These are phyloP conservation scores for Oryza coarctata DNA, from an alignment of 176 grass and related monocot species.

Conservation along the genomic window DNA sequence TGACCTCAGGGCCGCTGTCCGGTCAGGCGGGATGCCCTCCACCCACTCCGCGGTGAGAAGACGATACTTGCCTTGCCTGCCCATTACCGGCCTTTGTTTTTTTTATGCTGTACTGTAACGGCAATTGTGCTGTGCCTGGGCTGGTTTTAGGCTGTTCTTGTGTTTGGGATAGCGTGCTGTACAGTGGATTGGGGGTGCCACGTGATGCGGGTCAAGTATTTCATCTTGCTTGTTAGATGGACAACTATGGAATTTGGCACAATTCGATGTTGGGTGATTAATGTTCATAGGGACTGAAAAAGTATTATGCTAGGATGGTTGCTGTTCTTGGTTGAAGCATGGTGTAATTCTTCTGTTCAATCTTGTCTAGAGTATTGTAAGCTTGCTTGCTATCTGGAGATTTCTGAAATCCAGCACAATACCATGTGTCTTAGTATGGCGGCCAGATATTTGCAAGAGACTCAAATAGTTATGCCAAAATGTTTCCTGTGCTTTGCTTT, in stretches of 20 bases:
- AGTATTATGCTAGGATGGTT: background rate
- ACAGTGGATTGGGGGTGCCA: background rate
- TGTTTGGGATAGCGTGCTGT: background rate
- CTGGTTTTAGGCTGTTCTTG: background rate
- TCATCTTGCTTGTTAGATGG: background rate
- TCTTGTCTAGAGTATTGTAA: background rate
- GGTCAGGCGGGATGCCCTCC: constrained; percentile 87
- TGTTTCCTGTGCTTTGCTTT: background rate
- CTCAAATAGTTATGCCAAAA: background rate
- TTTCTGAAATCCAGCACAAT: background rate
- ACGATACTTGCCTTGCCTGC: background rate
- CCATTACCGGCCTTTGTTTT: background rate
- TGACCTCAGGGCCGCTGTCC: constrained; percentile 51
- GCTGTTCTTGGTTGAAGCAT: background rate
- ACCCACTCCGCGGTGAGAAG: constrained; percentile 79
- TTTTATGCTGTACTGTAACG: too few species aligned
- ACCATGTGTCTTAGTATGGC: background rate
- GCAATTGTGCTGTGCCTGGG: too few species aligned
- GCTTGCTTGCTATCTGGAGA: background rate
- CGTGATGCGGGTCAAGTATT: background rate
- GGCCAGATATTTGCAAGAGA: background rate
- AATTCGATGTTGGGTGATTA: background rate
- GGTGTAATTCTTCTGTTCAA: background rate
- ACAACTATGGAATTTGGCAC: background rate
- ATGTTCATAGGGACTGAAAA: background rate